phyloP scores from a whole-genome alignment of 192 early-diverging fungal genomes.

The Coemansia sp. region DNA sequence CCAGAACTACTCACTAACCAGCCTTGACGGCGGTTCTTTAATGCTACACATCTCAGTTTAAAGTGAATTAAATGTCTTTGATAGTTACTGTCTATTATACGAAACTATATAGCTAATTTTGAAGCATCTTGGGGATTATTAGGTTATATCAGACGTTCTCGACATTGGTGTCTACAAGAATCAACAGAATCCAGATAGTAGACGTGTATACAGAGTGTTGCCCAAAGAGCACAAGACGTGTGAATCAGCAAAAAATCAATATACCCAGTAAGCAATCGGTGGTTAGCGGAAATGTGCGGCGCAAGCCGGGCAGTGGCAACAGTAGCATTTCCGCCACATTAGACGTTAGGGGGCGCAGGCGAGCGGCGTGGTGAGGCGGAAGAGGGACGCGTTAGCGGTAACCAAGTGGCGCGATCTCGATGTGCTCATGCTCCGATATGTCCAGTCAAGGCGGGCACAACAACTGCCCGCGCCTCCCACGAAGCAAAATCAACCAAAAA shows the following conservation, averaged over 20 bases:
- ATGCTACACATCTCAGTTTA: no score
- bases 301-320: background rate
- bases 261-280: background rate
- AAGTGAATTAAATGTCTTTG: no score
- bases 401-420: background rate
- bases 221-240: background rate
- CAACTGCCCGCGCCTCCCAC: background rate
- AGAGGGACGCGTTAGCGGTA: background rate
- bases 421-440: background rate
- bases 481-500: background rate
- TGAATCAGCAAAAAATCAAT: constrained; percentile 3
- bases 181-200: background rate
- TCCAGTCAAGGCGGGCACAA: background rate
- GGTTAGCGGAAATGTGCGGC: background rate
- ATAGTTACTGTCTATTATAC: background rate
- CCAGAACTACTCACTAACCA: constrained; percentile 21
- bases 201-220: background rate
- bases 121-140: background rate
- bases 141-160: constrained; percentile 1
- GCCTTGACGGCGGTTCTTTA: no score
- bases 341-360: background rate
- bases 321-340: background rate
- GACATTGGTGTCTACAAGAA: background rate
- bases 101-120: background rate
- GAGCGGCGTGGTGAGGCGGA: background rate